Conservation (phyloP, 495 filamentous ascomycete genomes). For the Aspergillus saccharolyticus region DNA sequence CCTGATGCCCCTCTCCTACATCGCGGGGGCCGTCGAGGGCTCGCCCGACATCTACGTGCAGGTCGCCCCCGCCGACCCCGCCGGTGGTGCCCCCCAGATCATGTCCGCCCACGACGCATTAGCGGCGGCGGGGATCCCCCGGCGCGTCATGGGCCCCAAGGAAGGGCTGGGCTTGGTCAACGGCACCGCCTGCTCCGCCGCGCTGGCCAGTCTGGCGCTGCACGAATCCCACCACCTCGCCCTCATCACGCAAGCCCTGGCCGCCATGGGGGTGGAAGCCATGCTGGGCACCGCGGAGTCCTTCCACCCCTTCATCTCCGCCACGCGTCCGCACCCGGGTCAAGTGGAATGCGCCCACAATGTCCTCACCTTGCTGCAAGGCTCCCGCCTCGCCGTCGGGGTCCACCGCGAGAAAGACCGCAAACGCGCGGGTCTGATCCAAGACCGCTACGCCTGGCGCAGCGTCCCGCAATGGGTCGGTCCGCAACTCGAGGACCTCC, state of each 20-base stretch:
- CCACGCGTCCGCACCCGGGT: conserved; percentile 54
- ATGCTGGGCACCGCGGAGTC: conserved; percentile 51
- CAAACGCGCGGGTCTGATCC: conserved; percentile 38
- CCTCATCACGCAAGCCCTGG: conserved; percentile 53
- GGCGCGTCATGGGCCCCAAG: conserved; percentile 27
- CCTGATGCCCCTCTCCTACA: conserved; percentile 55
- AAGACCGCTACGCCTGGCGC: conserved; percentile 60
- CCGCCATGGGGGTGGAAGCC: conserved; percentile 40
- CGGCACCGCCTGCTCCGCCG: conserved; percentile 56
- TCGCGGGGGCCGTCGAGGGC: conserved; percentile 55
- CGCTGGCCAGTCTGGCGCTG: conserved; percentile 49
- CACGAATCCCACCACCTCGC: conserved; percentile 55
- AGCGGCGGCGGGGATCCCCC: conserved; percentile 7
- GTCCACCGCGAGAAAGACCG: conserved; percentile 19
- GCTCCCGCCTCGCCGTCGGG: conserved; percentile 27
- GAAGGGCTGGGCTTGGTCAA: conserved; percentile 64
- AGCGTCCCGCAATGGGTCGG: conserved; percentile 62
- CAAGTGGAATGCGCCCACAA: conserved; percentile 55
- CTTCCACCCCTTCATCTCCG: conserved; percentile 57
- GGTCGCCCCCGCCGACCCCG: background rate
- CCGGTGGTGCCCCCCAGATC: conserved; percentile 3
- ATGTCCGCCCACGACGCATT: conserved; percentile 23
- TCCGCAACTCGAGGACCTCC: conserved; percentile 57
- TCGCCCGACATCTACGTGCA: conserved; percentile 40
- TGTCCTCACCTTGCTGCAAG: conserved; percentile 47